Base-by-base conservation (phyloP, 169 alveolate species). In the Eimeria tenella region DNA sequence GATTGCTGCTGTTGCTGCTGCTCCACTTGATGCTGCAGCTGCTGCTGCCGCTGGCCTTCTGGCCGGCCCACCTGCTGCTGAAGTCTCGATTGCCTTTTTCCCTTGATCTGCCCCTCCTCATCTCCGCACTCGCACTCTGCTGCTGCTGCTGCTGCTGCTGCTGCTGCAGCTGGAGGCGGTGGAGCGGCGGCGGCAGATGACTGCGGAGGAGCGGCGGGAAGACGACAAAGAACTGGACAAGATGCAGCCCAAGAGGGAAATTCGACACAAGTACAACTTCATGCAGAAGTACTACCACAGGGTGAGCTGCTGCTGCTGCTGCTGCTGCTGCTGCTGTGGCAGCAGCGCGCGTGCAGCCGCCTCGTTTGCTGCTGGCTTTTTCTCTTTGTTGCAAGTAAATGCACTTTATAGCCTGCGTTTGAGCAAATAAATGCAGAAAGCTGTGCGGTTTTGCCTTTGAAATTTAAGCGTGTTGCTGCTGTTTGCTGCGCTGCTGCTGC, bases 201-300 rank as follows among this genome's bases (percentile, higher is more conserved):
- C 97, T 17, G 97, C 96, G 58, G 96, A 95, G 90, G 97, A 96
- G 94, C 58, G 97, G 58, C 77, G 53, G 73, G 49, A 25, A 65
- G 97, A 96, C 81, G 94, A 96, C 95, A 94, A 95, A 63, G 89
- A 91, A 31, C 95, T 96, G 49, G 97, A 96, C 65, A 83, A 84
- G 49, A 68, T 71, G 73, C 95, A 93, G 90, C 97, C 96, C 1
- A 56, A 70, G 74, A 94, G 91, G 17, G 98, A 97, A 52, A 60
- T 93, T 42, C 70, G 52, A 21, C 73, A 95, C 70, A 97, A 97
- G 74, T 94, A 96, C 94, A 56, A 86, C 11, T 97, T 97, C 97
- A 94, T 97, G 97, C 98, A 97, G 95, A 97, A 97, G 92, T 97
- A 97, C 95, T 97, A 97, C 93, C 98, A 97, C 96, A 95, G 94